Base-by-base conservation (phyloP, 495 filamentous ascomycete genomes). In the Parathielavia hyrcaniae region DNA sequence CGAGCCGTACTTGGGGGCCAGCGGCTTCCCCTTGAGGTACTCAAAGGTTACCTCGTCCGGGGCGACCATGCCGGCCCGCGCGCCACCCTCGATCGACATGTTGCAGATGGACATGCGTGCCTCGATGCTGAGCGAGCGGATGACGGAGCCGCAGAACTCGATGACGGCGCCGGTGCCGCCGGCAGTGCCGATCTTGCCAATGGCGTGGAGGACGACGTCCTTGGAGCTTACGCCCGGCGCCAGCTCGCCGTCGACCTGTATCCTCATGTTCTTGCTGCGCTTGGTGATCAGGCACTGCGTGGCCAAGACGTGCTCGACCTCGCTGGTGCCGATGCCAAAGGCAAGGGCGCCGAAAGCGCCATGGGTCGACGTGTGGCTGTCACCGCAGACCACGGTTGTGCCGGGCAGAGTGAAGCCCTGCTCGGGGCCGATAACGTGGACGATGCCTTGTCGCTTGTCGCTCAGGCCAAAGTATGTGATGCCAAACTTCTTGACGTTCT, bases 101-200 rank as follows among this genome's bases (percentile, higher is more conserved):
- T 98, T 98, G 75, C 93, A 97, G 69, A 98, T 93, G 55, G 90
- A 96, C 92, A 98, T 97, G 66, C 93, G 86, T 39, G 93, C 93
- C 71, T 98, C 93, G 83, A 98, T 96, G 74, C 89, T 95, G 63
- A 98, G 78, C 41, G 73, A 74, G 60, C 89, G 83, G 67, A 98
- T 96, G 53, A 91, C 90, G 51, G 90, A 95, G 51, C 93, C 93
- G 64, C 89, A 95, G 80, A 87, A 98, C 77, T 98, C 93, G 64
- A 98, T 96, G 58, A 98, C 93, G 51, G 88, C 84, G 63, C 91
- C 91, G 45, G 84, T 98, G 53, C 93, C 93, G 71, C 92, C 93
- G 50, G 93, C 93, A 44, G 93, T 97, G 61, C 93, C 93, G 64
- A 98, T 93, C 55, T 90, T 73, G 67, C 93, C 93, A 64, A 98